Base-by-base conservation (phyloP, 2,329 filamentous ascomycete species). In the Aquanectria penicillioides region DNA sequence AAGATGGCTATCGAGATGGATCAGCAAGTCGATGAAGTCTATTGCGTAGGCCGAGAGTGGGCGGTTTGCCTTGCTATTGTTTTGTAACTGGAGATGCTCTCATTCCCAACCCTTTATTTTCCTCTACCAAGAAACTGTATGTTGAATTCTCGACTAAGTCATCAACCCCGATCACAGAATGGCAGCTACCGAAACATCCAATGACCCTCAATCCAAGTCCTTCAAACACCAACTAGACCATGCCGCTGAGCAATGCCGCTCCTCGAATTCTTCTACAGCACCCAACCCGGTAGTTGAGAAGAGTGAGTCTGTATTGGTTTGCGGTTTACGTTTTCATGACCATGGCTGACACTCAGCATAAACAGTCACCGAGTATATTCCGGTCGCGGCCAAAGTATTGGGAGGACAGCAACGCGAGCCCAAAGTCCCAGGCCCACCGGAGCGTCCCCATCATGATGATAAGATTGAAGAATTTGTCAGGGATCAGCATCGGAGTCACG, bases 401-500 rank as follows among this genome's bases (percentile, higher is more conserved):
- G 78, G 77, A 13, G 64, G 68, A 29, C 68, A 76, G 31, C 51
- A 62, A 4, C 55, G 63, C 6, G 62, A 65, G 49, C 53, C 56
- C 6, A 56, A 67, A 6, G 28, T 69, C 12, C 59, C 71, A 2
- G 78, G 75, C 3, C 78, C 78, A 12, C 82, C 81, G 3, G 64
- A 77, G 10, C 73, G 81, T 12, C 82, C 81, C 0, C 61, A 73
- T 18, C 77, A 85, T 52, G 83, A 84, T 61, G 50, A 67, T 5
- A 77, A 81, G 64, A 83, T 86, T 46, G 81, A 83, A 59, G 79
- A 83, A 23, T 85, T 85, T 58, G 71, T 86, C 26, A 75, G 80
- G 46, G 81, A 84, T 44, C 82, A 85, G 71, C 81, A 85, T 65
- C 70, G 77, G 33, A 85, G 82, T 69, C 79, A 77, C 59, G 73